Conservation (phyloP, 2,329 filamentous ascomycete genomes). For the Penicillium oxalicum region DNA sequence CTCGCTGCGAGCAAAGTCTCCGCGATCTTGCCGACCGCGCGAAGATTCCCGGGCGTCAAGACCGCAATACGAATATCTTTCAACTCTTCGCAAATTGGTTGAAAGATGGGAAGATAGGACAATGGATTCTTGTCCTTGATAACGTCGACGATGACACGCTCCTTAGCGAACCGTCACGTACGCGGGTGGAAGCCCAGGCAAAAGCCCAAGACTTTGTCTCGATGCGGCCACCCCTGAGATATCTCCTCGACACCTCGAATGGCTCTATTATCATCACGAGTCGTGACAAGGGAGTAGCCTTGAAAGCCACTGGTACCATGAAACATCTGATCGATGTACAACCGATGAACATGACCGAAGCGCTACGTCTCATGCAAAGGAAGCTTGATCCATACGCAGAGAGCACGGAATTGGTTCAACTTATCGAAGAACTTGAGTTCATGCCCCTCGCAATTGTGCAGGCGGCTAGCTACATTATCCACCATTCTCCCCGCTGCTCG, state of each 20-base stretch:
- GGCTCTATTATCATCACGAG: constrained; percentile 16
- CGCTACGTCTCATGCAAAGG: constrained; percentile 22
- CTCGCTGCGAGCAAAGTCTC: neutral
- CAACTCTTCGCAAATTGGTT: constrained; percentile 23
- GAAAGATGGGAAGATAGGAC: constrained; percentile 9
- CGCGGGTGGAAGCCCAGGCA: neutral
- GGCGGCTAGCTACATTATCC: constrained; percentile 26
- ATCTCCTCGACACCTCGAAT: neutral
- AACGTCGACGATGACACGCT: constrained; percentile 5
- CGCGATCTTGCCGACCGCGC: neutral
- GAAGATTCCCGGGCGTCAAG: constrained; percentile 24
- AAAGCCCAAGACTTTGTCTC: too few species aligned
- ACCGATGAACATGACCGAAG: constrained; percentile 23
- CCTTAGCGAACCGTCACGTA: constrained; percentile 3
- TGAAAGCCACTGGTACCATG: neutral
- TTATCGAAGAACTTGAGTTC: constrained; percentile 18
- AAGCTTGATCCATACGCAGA: constrained; percentile 15
- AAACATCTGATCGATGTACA: neutral
- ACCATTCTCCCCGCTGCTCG: constrained; percentile 2
- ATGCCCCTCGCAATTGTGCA: constrained; percentile 30
- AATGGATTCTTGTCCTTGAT: constrained; percentile 14
- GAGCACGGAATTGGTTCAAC: neutral
- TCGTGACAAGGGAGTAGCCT: constrained; percentile 7
- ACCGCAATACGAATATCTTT: constrained; percentile 30
- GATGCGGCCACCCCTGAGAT: too few species aligned